phyloP scores from a whole-genome alignment of 306 rosid species.

The Quercus aquifolioides region DNA sequence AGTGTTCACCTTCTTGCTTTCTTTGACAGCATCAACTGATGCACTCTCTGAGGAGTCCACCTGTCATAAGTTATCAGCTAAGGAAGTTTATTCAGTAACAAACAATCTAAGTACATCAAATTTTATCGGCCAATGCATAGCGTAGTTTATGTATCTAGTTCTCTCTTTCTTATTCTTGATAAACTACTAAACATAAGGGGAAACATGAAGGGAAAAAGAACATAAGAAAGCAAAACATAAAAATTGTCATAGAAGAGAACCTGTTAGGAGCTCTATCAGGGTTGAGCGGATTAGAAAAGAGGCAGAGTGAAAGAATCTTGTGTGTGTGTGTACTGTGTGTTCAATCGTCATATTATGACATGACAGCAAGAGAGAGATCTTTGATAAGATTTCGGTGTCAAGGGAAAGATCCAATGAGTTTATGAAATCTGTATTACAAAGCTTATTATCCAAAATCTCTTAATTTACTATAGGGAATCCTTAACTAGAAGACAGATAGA shows the following conservation, averaged over 20 bases:
- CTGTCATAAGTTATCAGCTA: constrained; percentile 32
- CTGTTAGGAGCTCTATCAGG: not conserved
- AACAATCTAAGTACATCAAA: constrained; percentile 41
- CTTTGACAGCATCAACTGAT: constrained; percentile 23
- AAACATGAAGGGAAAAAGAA: not conserved
- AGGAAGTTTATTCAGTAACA: constrained; percentile 48
- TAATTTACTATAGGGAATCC: not conserved
- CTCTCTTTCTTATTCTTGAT: not conserved
- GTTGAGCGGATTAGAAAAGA: not conserved
- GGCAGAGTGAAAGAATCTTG: not conserved
- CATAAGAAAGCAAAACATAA: not conserved
- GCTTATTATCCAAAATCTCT: not conserved
- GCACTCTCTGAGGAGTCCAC: constrained; percentile 27
- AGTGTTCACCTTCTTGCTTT: not conserved
- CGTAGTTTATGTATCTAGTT: constrained; percentile 1
- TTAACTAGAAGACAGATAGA: not conserved
- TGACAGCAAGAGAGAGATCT: not conserved
- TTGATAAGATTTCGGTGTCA: not conserved
- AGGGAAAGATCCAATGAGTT: not conserved
- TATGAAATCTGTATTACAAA: not conserved
- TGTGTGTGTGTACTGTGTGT: not conserved
- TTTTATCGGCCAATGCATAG: constrained; percentile 63
- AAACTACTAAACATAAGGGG: not conserved
- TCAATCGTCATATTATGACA: not conserved
- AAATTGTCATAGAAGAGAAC: not conserved